A percentile compares a stretch with the other conserved stretches of the same genome.
These are phyloP conservation scores for Lavandula angustifolia DNA, from an alignment of 257 asterid species.

Conservation along the genomic window DNA sequence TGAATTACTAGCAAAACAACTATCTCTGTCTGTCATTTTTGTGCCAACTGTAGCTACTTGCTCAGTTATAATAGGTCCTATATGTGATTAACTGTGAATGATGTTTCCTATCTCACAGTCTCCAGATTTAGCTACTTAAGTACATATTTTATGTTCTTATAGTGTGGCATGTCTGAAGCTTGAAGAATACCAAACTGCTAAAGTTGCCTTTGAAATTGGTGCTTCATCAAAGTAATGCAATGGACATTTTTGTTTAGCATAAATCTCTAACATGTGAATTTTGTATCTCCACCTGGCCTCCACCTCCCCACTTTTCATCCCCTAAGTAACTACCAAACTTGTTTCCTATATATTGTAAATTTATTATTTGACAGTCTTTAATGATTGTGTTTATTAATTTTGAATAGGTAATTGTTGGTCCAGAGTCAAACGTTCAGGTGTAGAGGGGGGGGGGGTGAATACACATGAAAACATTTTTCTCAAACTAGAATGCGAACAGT, in stretches of 20 bases:
- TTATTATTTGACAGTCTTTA: no score
- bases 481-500: no score
- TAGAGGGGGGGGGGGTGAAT: no score
- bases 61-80: background rate
- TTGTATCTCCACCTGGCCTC: no score
- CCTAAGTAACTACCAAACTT: no score
- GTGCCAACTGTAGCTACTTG: background rate
- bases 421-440: no score
- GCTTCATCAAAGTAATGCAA: slow-evolving; percentile 61
- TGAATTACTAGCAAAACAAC: background rate
- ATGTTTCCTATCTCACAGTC: background rate
- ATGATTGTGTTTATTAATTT: no score
- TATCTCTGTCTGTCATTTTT: slow-evolving; percentile 10
- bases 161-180: slow-evolving; percentile 85
- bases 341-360: no score
- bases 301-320: no score
- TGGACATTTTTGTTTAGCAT: slow-evolving; percentile 1
- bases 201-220: slow-evolving; percentile 71
- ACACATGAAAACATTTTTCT: no score
- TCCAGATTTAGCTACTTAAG: background rate
- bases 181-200: slow-evolving; percentile 89
- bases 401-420: no score
- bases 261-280: slow-evolving; percentile 6
- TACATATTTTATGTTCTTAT: slow-evolving; percentile 13
- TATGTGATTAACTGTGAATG: background rate